phyloP scores from a whole-genome alignment of 2,329 filamentous ascomycete species.

The Lasiodiplodia citricola region DNA sequence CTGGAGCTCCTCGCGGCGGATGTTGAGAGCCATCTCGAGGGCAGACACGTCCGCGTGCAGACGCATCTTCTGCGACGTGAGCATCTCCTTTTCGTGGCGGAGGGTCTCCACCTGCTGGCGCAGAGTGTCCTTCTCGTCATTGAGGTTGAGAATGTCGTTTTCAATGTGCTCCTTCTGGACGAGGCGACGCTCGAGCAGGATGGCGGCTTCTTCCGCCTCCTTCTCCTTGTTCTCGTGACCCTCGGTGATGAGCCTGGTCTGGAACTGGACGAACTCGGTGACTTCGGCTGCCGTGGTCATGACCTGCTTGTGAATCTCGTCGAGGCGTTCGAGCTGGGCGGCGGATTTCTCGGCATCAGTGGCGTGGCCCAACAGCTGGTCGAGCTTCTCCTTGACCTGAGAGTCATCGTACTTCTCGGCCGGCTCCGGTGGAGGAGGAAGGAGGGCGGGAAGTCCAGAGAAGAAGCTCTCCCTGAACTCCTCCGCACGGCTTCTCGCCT shows the following conservation, averaged over 20 bases:
- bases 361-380: slow-evolving; percentile 65
- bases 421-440: slow-evolving; percentile 48
- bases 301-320: slow-evolving; percentile 88
- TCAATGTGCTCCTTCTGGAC: slow-evolving; percentile 67
- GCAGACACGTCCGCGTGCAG: slow-evolving; percentile 86
- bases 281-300: slow-evolving; percentile 83
- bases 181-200: slow-evolving; percentile 78
- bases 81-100: slow-evolving; percentile 72
- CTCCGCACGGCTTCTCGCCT: slow-evolving; percentile 49
- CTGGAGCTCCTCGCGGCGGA: slow-evolving; percentile 88
- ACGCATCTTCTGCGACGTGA: slow-evolving; percentile 77
- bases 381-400: slow-evolving; percentile 61
- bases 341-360: slow-evolving; percentile 72
- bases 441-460: slow-evolving; percentile 50
- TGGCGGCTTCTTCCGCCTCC: slow-evolving; percentile 77
- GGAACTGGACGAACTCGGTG: slow-evolving; percentile 77
- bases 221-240: slow-evolving; percentile 80
- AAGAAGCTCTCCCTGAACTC: slow-evolving; percentile 49
- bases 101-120: slow-evolving; percentile 62
- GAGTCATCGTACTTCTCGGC: slow-evolving; percentile 60
- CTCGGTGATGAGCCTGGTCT: slow-evolving; percentile 75
- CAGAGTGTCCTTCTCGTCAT: slow-evolving; percentile 51
- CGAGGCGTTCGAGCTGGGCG: slow-evolving; percentile 78
- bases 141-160: slow-evolving; percentile 52
- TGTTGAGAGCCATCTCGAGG: slow-evolving; percentile 84